Percentiles rank a stretch among this genome's conserved stretches.
Conservation (phyloP, 805 yeast species). For the Lipomyces yamadae region DNA sequence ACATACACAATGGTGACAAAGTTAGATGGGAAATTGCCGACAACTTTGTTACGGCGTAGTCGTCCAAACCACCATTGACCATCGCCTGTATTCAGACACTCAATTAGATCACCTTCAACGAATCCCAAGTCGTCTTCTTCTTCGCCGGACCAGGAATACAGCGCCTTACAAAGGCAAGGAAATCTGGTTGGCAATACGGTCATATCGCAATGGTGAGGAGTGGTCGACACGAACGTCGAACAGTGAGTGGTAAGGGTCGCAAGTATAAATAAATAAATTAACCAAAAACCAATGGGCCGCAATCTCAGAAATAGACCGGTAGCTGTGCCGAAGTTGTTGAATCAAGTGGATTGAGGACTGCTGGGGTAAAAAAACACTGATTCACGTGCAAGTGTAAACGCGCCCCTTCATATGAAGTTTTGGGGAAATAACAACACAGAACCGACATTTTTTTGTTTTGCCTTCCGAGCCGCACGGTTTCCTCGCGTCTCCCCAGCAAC, state of each 20-base stretch:
- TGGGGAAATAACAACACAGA: not conserved
- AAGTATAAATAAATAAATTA: too few relatives aligned
- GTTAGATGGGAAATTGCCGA: slow-evolving; percentile 87
- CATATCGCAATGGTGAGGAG: not conserved
- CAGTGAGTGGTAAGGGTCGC: not conserved
- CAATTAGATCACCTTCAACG: slow-evolving; percentile 89
- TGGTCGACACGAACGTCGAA: not conserved
- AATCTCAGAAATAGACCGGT: not conserved
- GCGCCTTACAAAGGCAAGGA: slow-evolving; percentile 80
- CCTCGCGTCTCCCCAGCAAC: not conserved
- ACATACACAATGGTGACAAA: slow-evolving; percentile 64
- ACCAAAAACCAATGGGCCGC: too few relatives aligned
- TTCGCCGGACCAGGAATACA: slow-evolving; percentile 93
- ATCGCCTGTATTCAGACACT: slow-evolving; percentile 77
- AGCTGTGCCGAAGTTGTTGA: not conserved
- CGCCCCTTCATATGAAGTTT: not conserved
- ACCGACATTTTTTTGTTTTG: not conserved
- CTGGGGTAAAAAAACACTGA: not conserved
- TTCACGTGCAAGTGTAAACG: not conserved
- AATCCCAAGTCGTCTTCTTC: slow-evolving; percentile 84
- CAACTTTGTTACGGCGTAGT: slow-evolving; percentile 75
- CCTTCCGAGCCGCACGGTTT: not conserved
- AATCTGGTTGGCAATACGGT: slow-evolving; percentile 38
- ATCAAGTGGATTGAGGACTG: not conserved
- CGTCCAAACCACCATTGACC: slow-evolving; percentile 93